phyloP scores from a whole-genome alignment of 2,329 filamentous ascomycete species.

The Sclerotinia nivalis region DNA sequence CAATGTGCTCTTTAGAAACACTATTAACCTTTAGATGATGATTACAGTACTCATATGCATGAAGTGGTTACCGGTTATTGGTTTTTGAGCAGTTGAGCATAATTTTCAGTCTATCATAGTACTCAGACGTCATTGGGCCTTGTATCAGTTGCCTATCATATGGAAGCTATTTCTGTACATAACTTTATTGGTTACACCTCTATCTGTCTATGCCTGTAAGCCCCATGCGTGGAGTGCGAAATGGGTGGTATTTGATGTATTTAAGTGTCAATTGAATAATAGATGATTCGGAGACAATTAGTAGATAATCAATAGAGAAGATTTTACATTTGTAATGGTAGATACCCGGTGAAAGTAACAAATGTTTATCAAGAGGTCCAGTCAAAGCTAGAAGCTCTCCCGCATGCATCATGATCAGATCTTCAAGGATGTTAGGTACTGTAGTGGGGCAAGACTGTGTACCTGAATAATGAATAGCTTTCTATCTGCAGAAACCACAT shows the following conservation, averaged over 20 bases:
- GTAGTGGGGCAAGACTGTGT: constrained; percentile 5
- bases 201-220: not conserved
- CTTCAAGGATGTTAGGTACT: not conserved
- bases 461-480: not conserved
- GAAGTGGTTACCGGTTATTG: too few relatives aligned
- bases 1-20: too few relatives aligned
- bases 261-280: too few relatives aligned
- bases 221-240: too few relatives aligned
- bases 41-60: too few relatives aligned
- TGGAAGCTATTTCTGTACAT: not conserved
- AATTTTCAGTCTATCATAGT: not conserved
- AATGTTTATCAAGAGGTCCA: not conserved
- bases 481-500: not conserved
- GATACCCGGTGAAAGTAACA: not conserved
- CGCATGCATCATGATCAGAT: constrained; percentile 5
- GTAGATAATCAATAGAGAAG: too few relatives aligned
- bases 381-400: not conserved
- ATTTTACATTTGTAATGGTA: too few relatives aligned
- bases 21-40: too few relatives aligned
- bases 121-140: not conserved
- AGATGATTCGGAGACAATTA: too few relatives aligned
- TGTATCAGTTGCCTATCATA: not conserved
- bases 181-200: not conserved
- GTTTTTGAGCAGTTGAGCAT: not conserved
- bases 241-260: too few relatives aligned